These are phyloP conservation scores for Multifurca ochricompacta DNA, from an alignment of 768 basidiomycete genomes.

Conservation along the genomic window DNA sequence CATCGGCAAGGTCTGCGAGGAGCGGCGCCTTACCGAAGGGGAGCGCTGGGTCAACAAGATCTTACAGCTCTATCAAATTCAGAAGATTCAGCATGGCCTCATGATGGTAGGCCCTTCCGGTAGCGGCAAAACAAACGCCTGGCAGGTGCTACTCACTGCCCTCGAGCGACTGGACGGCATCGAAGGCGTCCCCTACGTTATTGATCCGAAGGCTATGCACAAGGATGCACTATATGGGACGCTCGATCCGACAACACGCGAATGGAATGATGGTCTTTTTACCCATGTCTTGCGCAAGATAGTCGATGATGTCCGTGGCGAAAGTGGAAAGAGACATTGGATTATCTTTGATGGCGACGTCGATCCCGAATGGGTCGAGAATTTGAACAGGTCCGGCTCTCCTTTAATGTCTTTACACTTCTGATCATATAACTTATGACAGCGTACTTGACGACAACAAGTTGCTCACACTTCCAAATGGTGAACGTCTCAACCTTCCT, in stretches of 20 bases:
- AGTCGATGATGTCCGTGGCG: slow-evolving; percentile 96
- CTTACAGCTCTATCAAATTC: slow-evolving; percentile 96
- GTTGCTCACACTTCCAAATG: slow-evolving; percentile 91
- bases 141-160: slow-evolving; percentile 88
- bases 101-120: slow-evolving; percentile 99
- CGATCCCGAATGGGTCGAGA: slow-evolving; percentile 99
- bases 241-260: slow-evolving; percentile 91
- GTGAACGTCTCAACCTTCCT: slow-evolving; percentile 94
- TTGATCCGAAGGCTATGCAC: slow-evolving; percentile 98
- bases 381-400: slow-evolving; percentile 79
- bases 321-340: slow-evolving; percentile 95
- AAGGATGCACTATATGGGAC: slow-evolving; percentile 98
- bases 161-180: slow-evolving; percentile 85
- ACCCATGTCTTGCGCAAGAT: slow-evolving; percentile 97
- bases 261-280: slow-evolving; percentile 99
- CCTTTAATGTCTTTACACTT: neutral
- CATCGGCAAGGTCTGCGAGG: slow-evolving; percentile 78
- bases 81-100: slow-evolving; percentile 98
- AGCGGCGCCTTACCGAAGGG: slow-evolving; percentile 77
- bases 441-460: slow-evolving; percentile 99
- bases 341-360: slow-evolving; percentile 99
- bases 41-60: slow-evolving; percentile 94
- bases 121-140: slow-evolving; percentile 93
- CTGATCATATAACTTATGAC: slow-evolving; percentile 5
- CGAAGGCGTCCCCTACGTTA: slow-evolving; percentile 92